Base-by-base conservation (phyloP, 2,329 filamentous ascomycete genomes). In the Aspergillus calidoustus region DNA sequence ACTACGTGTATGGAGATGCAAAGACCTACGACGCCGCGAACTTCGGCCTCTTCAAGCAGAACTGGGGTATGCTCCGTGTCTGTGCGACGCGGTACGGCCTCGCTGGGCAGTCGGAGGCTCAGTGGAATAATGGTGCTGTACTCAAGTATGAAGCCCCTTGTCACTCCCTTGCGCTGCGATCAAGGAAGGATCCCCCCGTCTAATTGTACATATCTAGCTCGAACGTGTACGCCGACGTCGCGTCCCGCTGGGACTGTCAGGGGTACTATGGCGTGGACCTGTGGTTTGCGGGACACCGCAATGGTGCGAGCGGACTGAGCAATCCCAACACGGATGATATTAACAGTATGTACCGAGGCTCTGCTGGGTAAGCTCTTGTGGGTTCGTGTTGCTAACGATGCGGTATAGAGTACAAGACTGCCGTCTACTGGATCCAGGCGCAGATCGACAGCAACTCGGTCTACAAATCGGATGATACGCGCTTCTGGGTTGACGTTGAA, bases 401-500 rank as follows among this genome's bases (percentile, higher is more conserved):
- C n/a, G 8, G 3, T 25, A 22, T n/a, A 68, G 66, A 59, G 15
- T 76, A 75, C 54, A 73, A 69, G 55, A 58, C 52, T 17, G 71
- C 66, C 3, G 62, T 72, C 22, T 48, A 60, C 19, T 74, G 71
- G 71, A 74, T 73, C 48, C 65, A 74, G 54, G 30, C 62, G 23
- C 70, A 72, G 65, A 64, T 73, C 41, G 66, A 68, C 30, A 67
- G 65, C 30, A 56, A 66, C 31, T 17, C 56, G 2, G 63, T 57
- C 44, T 71, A 71, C 49, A 52, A 63, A 53, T 64, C 50, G 44
- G 72, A 74, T 47, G 69, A 73, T 64, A 72, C 69, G 43, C 65
- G 72, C 19, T 73, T 72, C 62, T 73, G 66, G 66, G 69, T 71
- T 31, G 41, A 71, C 44, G 66, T 72, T 28, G 31, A 55, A 9